Evolutionary conservation across 2,329 filamentous ascomycete genomes (phyloP), one percentile per base, ranked within the genome.

Genomic region (Phialophora verrucosa): DNA sequence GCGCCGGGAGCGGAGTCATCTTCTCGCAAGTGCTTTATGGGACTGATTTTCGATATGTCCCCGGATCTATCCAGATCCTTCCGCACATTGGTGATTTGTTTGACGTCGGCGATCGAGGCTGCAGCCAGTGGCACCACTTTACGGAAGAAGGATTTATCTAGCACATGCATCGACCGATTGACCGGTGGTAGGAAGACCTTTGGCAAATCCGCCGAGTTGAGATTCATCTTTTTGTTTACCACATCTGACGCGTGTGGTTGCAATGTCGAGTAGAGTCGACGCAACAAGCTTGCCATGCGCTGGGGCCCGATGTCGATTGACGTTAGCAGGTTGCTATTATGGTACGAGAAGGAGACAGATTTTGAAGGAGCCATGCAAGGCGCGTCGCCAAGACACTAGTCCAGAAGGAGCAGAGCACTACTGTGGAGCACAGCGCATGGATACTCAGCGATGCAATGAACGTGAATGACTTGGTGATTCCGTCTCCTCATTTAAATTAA

Each of bases 81-180:
- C 69, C 91, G 86, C 76, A 91, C 89, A 70, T 83, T 85, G 27
- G 89, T 85, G 63, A 98, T 92, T 73, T 92, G 87, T 72, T 87
- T 90, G 67, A 86, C 86, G 75, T 95, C 90, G 70, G 87, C 85
- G 53, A 98, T 83, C 44, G 90, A 87, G 6, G 93, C 94, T 2
- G 93, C 93, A 8, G 92, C 87, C 27, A 94, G 83, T 27, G 90
- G 88, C 63, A 97, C 81, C 0, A 84, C 91, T 77, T 90, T 92
- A 60, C 86, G 83, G 81, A 98, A 98, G 70, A 96, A 89, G 17
- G 89, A 85, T 71, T 91, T 89, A 80, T 99, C 93, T 70, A 99
- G 87, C 58, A 87, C 85, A 75, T 88, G 88, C 82, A 92, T 91
- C 66, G 90, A 88, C 77, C 91, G 90, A 73, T 94, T 90, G 66